Base-by-base conservation (phyloP, 2,329 filamentous ascomycete species). In the Tolypocladium album region DNA sequence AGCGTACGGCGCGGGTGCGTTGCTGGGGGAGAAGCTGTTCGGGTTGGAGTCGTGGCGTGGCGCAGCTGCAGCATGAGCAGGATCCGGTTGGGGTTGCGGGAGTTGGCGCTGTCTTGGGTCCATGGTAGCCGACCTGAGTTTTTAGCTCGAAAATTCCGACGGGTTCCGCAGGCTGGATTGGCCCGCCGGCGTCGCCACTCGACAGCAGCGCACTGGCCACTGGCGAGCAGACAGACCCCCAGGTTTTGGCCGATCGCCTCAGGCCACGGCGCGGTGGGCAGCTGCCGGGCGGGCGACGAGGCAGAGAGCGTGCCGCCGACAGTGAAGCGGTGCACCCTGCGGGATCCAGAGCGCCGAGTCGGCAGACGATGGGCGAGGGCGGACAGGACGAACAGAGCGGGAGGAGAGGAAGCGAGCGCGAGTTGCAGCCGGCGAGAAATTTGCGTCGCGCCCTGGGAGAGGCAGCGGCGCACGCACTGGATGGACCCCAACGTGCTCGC, bases 61-160 rank as follows among this genome's bases (percentile, higher is more conserved):
- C 50, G 50, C 20, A 15, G 50, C n/a, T n/a, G n/a, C 31, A 38
- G 50, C 31, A 36, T 15, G 50, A 38, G 50, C 50, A 55, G 50
- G 20, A 36, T 22, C 31, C 20, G 31, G 31, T 24, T 52, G 59
- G 38, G n/a, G 45, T 8, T 58, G 59, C 34, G 55, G 59, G 57
- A 52, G 64, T 53, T 59, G 64, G 63, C 61, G 60, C 63, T 71
- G 63, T 66, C 66, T 68, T 61, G 66, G 64, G 63, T 65, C 67
- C 74, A 76, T 63, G 56, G 58, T 74, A n/a, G n/a, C n/a, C 63
- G 67, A 67, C 67, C 67, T 68, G 67, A 71, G 65, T 65, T 70
- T 70, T 71, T 70, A 73, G 71, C 69, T 71, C 68, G 63, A 69
- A 66, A 71, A 69, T 64, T 66, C 66, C 61, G 65, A 68, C 60